A percentile compares a stretch with the other conserved stretches of the same genome.
These are phyloP conservation scores for Erythrophleum fordii DNA, from an alignment of 306 rosid species.

Conservation along the genomic window DNA sequence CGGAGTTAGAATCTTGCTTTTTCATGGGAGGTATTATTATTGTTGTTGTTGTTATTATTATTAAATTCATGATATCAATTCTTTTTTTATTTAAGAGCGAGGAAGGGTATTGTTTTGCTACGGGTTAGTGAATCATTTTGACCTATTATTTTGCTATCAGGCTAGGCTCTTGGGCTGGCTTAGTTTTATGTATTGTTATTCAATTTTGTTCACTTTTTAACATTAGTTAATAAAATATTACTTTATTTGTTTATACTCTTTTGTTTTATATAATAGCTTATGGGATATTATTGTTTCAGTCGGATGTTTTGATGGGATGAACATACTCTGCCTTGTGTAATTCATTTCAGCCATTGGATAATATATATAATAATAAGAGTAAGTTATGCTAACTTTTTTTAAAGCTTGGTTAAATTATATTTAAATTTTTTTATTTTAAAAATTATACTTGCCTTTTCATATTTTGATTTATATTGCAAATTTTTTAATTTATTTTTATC, in stretches of 20 bases:
- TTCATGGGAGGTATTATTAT: background rate
- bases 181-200: conserved; percentile 27
- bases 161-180: background rate
- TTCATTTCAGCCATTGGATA: too few species aligned
- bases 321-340: too few species aligned
- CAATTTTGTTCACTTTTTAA: conserved; percentile 15
- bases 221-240: conserved; percentile 10
- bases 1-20: background rate
- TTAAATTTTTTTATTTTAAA: too few species aligned
- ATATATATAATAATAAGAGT: too few species aligned
- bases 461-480: too few species aligned
- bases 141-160: background rate
- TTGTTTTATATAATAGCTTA: background rate
- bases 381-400: too few species aligned
- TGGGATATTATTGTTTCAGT: too few species aligned
- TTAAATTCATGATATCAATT: conserved; percentile 22
- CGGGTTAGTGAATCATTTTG: conserved; percentile 25
- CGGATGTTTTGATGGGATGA: background rate
- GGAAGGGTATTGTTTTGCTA: conserved; percentile 4
- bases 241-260: conserved; percentile 1
- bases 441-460: too few species aligned
- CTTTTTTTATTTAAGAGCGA: conserved; percentile 12
- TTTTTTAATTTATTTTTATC: too few species aligned
- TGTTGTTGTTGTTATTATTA: background rate
- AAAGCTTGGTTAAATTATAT: too few species aligned